Conservation (phyloP, 768 basidiomycete genomes). For the Auriscalpium microsporum region DNA sequence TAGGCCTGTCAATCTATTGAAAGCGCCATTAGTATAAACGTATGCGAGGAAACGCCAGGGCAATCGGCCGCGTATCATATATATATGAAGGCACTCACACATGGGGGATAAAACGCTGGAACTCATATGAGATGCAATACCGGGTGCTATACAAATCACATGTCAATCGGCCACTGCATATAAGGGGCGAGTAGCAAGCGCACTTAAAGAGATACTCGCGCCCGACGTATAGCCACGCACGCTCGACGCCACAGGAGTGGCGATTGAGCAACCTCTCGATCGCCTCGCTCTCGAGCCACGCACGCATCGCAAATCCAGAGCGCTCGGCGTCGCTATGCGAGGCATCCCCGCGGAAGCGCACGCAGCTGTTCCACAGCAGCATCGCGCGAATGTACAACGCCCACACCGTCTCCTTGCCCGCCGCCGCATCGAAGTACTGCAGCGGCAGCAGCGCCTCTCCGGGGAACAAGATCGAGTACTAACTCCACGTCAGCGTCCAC, state of each 20-base stretch:
- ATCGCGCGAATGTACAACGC: conserved; percentile 63
- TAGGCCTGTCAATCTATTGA: conserved; percentile 21
- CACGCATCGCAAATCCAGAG: conserved; percentile 53
- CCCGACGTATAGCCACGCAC: conserved; percentile 59
- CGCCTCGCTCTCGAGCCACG: conserved; percentile 63
- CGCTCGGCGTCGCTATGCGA: conserved; percentile 39
- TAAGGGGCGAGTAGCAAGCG: conserved; percentile 19
- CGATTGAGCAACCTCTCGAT: conserved; percentile 54
- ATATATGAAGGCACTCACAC: conserved; percentile 40
- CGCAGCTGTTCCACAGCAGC: conserved; percentile 67
- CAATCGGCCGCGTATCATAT: conserved; percentile 3
- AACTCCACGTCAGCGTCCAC: background rate
- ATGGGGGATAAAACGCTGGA: conserved; percentile 54
- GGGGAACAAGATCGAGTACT: conserved; percentile 71
- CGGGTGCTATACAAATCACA: conserved; percentile 40
- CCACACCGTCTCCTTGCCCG: conserved; percentile 59
- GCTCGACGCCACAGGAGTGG: conserved; percentile 61
- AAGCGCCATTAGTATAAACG: conserved; percentile 19
- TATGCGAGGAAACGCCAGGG: background rate
- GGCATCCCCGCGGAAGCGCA: conserved; percentile 44
- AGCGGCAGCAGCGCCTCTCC: conserved; percentile 50
- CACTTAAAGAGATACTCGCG: conserved; percentile 75
- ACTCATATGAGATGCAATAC: conserved; percentile 64
- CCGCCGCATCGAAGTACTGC: conserved; percentile 24
- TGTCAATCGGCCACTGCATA: conserved; percentile 5